Conservation (phyloP, 2,329 filamentous ascomycete species). For the Calonectria honghensis region DNA sequence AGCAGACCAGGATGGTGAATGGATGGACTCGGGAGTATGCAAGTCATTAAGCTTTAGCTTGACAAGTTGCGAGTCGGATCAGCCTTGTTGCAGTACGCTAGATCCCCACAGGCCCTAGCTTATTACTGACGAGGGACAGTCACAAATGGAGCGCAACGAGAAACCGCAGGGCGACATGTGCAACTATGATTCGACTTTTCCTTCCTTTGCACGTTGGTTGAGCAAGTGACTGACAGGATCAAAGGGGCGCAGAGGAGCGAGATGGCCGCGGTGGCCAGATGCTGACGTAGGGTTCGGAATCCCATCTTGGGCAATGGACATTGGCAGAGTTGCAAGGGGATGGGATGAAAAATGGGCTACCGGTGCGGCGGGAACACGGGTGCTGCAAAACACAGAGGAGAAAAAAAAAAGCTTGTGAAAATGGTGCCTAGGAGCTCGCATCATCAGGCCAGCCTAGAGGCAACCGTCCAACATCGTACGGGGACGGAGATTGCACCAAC, state of each 20-base stretch:
- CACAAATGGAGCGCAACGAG: constrained; percentile 41
- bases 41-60: constrained; percentile 35
- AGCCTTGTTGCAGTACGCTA: constrained; percentile 24
- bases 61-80: constrained; percentile 23
- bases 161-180: constrained; percentile 44
- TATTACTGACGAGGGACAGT: constrained; percentile 6
- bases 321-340: constrained; percentile 19
- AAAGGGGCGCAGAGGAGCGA: constrained; percentile 21
- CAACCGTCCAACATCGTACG: constrained; percentile 28
- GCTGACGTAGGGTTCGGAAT: constrained; percentile 51
- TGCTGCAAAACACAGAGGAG: not conserved
- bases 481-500: constrained; percentile 31
- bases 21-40: constrained; percentile 24
- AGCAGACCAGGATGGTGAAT: not conserved
- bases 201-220: constrained; percentile 34
- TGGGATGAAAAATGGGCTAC: constrained; percentile 23
- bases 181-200: constrained; percentile 52
- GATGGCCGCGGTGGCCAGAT: constrained; percentile 51
- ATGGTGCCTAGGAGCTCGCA: constrained; percentile 26
- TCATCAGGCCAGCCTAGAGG: constrained; percentile 31
- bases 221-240: constrained; percentile 39
- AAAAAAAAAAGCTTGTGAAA: constrained; percentile 32
- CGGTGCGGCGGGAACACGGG: constrained; percentile 21
- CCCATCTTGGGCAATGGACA: constrained; percentile 34
- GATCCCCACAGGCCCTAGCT: constrained; percentile 4